Conservation (phyloP, 331 rosid genomes). For the Prunus yedoensis region DNA sequence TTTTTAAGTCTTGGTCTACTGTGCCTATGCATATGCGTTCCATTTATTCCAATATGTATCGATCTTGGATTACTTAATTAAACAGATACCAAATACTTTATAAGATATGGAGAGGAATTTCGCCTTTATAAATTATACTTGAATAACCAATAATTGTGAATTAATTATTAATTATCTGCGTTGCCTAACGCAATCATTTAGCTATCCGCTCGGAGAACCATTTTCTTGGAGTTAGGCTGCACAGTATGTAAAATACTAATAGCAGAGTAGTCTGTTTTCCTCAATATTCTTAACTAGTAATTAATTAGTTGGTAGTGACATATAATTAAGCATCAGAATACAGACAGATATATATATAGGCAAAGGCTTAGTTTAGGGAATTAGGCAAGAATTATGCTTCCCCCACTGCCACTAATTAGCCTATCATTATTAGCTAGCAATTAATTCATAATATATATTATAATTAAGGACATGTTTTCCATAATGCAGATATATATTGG, state of each 20-base stretch:
- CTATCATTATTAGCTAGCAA: not conserved
- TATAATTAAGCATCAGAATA: not conserved
- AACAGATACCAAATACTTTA: constrained; percentile 9
- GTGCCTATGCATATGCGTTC: constrained; percentile 23
- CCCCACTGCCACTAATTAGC: not conserved
- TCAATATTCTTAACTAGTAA: not conserved
- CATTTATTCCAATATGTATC: constrained; percentile 4
- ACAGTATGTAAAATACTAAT: not conserved
- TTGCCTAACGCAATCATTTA: no score
- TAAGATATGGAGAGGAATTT: constrained; percentile 21
- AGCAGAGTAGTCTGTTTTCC: not conserved
- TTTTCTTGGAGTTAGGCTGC: not conserved
- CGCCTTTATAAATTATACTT: not conserved
- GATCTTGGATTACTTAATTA: not conserved
- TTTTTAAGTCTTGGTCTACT: constrained; percentile 8
- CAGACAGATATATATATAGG: not conserved
- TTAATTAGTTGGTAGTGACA: not conserved
- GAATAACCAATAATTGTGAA: not conserved
- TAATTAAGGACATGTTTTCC: not conserved
- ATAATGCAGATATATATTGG: not conserved
- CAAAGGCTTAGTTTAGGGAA: not conserved
- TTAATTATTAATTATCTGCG: not conserved
- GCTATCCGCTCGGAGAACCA: no score
- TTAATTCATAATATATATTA: no score
- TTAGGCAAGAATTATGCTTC: not conserved